phyloP scores from a whole-genome alignment of 345 rosid species.

The Clarkia xantiana region DNA sequence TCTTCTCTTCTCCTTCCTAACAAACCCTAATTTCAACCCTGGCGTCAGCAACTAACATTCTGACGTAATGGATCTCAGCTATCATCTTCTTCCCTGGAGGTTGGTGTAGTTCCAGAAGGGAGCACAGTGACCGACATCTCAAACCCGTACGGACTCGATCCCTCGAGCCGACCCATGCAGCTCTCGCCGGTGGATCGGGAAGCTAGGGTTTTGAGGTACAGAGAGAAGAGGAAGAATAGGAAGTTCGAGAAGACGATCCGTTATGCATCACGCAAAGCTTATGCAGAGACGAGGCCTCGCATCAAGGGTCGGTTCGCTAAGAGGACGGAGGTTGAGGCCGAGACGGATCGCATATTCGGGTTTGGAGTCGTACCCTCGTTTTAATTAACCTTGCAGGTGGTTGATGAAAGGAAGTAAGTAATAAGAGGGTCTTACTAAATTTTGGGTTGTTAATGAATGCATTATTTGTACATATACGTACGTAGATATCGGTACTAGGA shows the following conservation, averaged over 20 bases:
- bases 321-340: slow-evolving; percentile 29
- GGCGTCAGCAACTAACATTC: background rate
- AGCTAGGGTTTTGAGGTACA: slow-evolving; percentile 88
- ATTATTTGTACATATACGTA: slow-evolving; percentile 2
- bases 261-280: slow-evolving; percentile 85
- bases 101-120: slow-evolving; percentile 88
- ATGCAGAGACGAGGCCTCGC: slow-evolving; percentile 80
- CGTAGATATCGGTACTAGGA: too few relatives aligned
- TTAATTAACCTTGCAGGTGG: too few relatives aligned
- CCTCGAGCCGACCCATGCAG: slow-evolving; percentile 31
- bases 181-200: slow-evolving; percentile 73
- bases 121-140: slow-evolving; percentile 50
- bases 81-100: slow-evolving; percentile 79
- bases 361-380: slow-evolving; percentile 79
- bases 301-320: slow-evolving; percentile 92
- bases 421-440: background rate
- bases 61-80: slow-evolving; percentile 26
- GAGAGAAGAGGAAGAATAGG: slow-evolving; percentile 92
- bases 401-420: background rate
- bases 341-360: slow-evolving; percentile 31
- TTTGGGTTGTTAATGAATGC: background rate
- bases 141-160: slow-evolving; percentile 38
- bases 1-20: background rate
- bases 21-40: background rate
- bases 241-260: slow-evolving; percentile 96